Percentiles rank a stretch among this genome's conserved stretches.
These are phyloP conservation scores for Nigrospora oryzae DNA, from an alignment of 2,329 filamentous ascomycete genomes.

Conservation along the genomic window DNA sequence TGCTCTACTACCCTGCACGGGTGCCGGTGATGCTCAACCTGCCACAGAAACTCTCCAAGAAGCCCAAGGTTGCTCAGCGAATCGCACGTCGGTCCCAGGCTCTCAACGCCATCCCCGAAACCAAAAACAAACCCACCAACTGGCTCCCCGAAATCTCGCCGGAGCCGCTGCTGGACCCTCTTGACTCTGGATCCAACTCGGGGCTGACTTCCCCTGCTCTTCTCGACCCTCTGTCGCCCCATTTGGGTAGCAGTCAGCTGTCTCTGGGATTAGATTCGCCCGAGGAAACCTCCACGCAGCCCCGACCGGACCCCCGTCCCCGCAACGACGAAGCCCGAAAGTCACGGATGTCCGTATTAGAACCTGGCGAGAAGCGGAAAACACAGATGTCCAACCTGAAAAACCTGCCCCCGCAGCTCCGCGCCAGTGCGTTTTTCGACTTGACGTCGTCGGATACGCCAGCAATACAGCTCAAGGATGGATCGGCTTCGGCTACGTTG, in stretches of 20 bases:
- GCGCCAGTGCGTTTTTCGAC: constrained; percentile 90
- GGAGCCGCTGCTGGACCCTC: constrained; percentile 20
- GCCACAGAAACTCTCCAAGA: constrained; percentile 76
- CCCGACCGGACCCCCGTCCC: not conserved
- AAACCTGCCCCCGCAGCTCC: constrained; percentile 70
- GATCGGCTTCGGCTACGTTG: constrained; percentile 80
- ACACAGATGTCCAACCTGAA: constrained; percentile 30
- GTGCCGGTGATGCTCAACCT: constrained; percentile 91
- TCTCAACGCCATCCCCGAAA: constrained; percentile 50
- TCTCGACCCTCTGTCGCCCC: not conserved
- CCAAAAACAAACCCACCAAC: constrained; percentile 22
- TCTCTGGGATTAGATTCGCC: not conserved
- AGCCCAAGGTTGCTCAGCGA: constrained; percentile 53
- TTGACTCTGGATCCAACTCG: constrained; percentile 15
- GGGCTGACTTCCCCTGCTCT: constrained; percentile 5
- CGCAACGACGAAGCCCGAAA: constrained; percentile 16
- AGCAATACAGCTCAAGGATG: constrained; percentile 55
- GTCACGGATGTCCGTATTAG: constrained; percentile 24
- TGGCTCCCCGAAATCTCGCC: constrained; percentile 21
- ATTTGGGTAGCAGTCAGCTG: not conserved
- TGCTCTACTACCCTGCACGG: constrained; percentile 93
- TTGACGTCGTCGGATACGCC: constrained; percentile 45
- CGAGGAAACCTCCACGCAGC: not conserved
- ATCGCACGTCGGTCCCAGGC: constrained; percentile 69
- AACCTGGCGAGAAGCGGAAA: constrained; percentile 24